Evolutionary conservation across 2,329 filamentous ascomycete genomes (phyloP).

Genomic region (Ascochyta rabiei): DNA sequence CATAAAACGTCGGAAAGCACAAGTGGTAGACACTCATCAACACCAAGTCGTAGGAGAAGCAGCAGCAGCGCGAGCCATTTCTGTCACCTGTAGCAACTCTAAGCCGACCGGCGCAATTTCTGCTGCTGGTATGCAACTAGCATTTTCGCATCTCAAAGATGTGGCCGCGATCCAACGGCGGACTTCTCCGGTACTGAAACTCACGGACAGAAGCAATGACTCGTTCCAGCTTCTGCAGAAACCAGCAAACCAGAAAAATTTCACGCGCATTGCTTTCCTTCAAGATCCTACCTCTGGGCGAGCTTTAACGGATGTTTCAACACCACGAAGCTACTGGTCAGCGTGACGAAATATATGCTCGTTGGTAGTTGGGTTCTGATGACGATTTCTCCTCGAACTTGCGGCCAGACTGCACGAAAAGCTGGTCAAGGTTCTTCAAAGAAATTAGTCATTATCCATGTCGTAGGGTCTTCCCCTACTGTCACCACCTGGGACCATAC

Average conservation of each 20-base stretch:
- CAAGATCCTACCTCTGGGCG: conserved; percentile 9
- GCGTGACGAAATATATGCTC: conserved; percentile 18
- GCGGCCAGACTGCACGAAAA: conserved; percentile 13
- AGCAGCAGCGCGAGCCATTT: neutral
- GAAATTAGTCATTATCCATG: neutral
- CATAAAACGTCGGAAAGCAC: neutral
- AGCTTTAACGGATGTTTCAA: conserved; percentile 18
- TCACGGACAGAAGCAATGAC: neutral
- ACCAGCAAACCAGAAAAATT: neutral
- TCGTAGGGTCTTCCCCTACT: neutral
- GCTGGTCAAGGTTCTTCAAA: neutral
- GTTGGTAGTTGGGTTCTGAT: conserved; percentile 17
- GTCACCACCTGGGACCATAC: neutral
- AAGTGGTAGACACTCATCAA: too few species aligned
- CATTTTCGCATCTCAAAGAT: neutral
- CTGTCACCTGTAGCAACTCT: neutral
- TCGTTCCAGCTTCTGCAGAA: neutral
- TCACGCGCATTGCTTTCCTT: neutral
- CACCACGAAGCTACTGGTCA: conserved; percentile 6
- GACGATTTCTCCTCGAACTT: neutral
- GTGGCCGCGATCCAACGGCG: too few species aligned
- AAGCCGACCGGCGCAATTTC: conserved; percentile 17
- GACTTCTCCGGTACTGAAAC: conserved; percentile 5
- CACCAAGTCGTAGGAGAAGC: conserved; percentile 17
- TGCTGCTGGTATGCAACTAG: conserved; percentile 7